Base-by-base conservation (phyloP, 306 rosid species). In the Dryas drummondii region DNA sequence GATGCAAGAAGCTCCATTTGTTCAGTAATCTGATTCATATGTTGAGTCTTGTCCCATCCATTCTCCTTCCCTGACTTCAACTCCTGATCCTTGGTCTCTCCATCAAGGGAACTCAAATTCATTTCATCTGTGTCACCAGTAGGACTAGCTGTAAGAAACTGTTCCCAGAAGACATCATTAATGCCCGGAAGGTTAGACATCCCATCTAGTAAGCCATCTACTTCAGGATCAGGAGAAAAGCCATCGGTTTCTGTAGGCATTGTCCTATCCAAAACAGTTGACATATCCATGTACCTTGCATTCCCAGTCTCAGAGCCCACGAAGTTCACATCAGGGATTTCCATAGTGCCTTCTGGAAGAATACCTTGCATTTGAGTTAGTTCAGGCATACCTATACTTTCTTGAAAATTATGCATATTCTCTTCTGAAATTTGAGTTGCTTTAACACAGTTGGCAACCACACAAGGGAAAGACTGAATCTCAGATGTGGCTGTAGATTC, bases 101-200 rank as follows among this genome's bases (percentile, higher is more conserved):
- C 90, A 70, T 80, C 88, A 71, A 81, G 63, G 17, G 87, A 78
- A 66, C 83, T 74, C 37, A 78, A 83, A 76, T 61, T 66, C 52
- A 44, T 73, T 75, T 88, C 96, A 61, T 86, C 88, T 3, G 85
- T 75, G 62, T 83, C 93, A 48, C 80, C 93, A 7, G 77, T 49
- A 1, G 90, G 80, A 71, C 83, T 80, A 6, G 78, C 74, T 65
- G 75, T 57, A 1, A 87, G 79, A 81, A 88, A 83, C 48, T 81
- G 82, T 56, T 91, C 97, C 97, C 96, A 89, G 77, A 91, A 89
- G 50, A 76, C 86, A 79, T 89, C 96, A 61, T 64, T 77, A 32
- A 91, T 87, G 60, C 87, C 82, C 5, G 91, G 90, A 60, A 91
- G 93, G 78, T 77, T 82, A 57, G 88, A 72, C 72, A 76, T 52